Base-by-base conservation (phyloP, 768 basidiomycete genomes). In the Punctularia strigosozonata region DNA sequence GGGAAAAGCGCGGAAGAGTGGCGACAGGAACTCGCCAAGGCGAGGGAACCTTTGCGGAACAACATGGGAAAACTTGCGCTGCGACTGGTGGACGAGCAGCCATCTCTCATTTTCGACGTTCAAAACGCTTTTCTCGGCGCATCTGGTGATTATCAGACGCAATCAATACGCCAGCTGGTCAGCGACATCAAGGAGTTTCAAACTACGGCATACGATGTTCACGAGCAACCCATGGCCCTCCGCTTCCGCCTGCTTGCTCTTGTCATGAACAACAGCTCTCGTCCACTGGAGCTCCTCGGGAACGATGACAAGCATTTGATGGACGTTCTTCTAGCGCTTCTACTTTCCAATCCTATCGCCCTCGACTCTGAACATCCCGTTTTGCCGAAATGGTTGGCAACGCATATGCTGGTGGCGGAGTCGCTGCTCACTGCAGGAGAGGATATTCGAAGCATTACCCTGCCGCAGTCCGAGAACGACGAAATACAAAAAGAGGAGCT, bases 51-150 rank as follows among this genome's bases (percentile, higher is more conserved):
- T 21, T 56, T 91, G 25, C 75, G 77, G 45, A 64, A 67, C 6
- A 65, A 64, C 17, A 66, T 98, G 44, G 73, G 81, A 33, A 64
- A 68, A 14, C 77, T 76, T 32, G 81, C 88, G 0, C 62, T 99
- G 40, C 60, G 65, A 8, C 70, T 99, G 22, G 78, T 94, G 33
- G 91, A 95, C 52, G 77, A 85, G 45, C 82, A 91, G 50, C 77
- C 84, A 3, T 79, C 82, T 6, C 72, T 98, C 39, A 76, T 95
- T 30, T 95, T 92, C 52, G 90, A 95, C 53, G 70, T 95, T 25
- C 77, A 83, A 46, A 70, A 70, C 19, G 84, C 86, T 17, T 91
- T 95, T 57, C 70, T 84, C 41, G 77, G 79, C 20, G 63, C 73
- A 8, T 64, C 64, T 38, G 71, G 66, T 34, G 61, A 66, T 31